Conservation (phyloP, 2,329 filamentous ascomycete species). For the Colletotrichum sansevieriae region DNA sequence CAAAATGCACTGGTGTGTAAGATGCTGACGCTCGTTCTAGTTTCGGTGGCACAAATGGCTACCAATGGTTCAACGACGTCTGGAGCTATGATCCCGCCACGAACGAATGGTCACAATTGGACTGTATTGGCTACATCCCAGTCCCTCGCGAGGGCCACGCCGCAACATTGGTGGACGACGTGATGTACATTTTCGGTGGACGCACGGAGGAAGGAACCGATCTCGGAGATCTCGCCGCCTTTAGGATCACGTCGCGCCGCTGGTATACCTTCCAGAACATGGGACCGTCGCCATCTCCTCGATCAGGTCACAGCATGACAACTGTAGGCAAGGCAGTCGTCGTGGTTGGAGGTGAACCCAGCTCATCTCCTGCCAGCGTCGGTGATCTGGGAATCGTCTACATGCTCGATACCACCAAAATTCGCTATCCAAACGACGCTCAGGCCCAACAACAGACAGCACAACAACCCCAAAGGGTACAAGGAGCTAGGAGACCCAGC, state of each 20-base stretch:
- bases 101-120: constrained; percentile 88
- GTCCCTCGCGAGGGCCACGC: constrained; percentile 94
- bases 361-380: constrained; percentile 83
- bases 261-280: constrained; percentile 99
- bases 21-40: constrained; percentile 57
- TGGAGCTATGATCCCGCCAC: constrained; percentile 91
- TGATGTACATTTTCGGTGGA: constrained; percentile 99
- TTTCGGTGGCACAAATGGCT: constrained; percentile 97
- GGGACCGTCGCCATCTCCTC: constrained; percentile 92
- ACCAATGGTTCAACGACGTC: constrained; percentile 98
- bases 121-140: constrained; percentile 98
- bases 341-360: constrained; percentile 93
- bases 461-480: constrained; percentile 56
- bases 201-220: constrained; percentile 94
- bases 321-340: constrained; percentile 92
- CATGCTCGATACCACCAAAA: constrained; percentile 94
- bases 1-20: background rate
- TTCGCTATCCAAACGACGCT: constrained; percentile 90
- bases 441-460: constrained; percentile 50
- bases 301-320: constrained; percentile 98
- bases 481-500: constrained; percentile 59
- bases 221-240: constrained; percentile 90
- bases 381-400: constrained; percentile 91
- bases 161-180: constrained; percentile 92
- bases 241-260: constrained; percentile 79